Base-by-base conservation (phyloP, 2,329 filamentous ascomycete species). In the Talaromyces sp. region DNA sequence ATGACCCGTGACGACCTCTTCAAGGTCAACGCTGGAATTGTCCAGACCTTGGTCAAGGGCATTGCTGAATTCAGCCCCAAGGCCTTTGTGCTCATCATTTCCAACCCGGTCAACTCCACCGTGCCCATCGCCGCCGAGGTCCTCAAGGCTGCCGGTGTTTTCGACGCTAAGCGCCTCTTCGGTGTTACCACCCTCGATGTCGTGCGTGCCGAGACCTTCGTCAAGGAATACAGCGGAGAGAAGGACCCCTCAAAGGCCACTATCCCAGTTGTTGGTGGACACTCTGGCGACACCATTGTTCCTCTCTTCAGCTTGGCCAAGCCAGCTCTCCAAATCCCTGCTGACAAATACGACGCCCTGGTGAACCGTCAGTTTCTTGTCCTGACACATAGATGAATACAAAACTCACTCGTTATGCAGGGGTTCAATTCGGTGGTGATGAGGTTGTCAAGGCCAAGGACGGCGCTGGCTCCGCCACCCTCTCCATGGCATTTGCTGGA, bases 1-100 rank as follows among this genome's bases (percentile, higher is more conserved):
- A 99, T 99, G 95, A 97, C 90, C 78, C 92, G 95, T 82, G 95
- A 99, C 73, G 95, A 98, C 76, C 90, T 99, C 62, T 99, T 99
- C 89, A 97, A 97, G 82, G 96, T 97, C 84, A 99, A 99, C 78
- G 95, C 95, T 63, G 91, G 93, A 71, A 99, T 99, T 74, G 95
- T 99, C 74, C 91, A 95, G 81, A 92, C 91, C 69, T 85, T 99
- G 68, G 89, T 96, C 70, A 89, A 96, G 83, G 88, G 90, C 58
- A 86, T 91, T 70, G 92, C 93, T 69, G 88, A 97, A 75, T 86
- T 89, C 73, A 88, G 88, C 75, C 95, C 95, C 75, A 96, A 97
- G 77, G 95, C 95, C 59, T 96, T 89, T 81, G 87, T 96, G 76
- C 87, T 98, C 67, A 88, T 99, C 82, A 99, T 99, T 80, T 98